Percentiles rank a stretch among this genome's conserved stretches.
Evolutionary conservation across 164 flowering plant species (phyloP).

Genomic region (Magnolia kwangsiensis): DNA sequence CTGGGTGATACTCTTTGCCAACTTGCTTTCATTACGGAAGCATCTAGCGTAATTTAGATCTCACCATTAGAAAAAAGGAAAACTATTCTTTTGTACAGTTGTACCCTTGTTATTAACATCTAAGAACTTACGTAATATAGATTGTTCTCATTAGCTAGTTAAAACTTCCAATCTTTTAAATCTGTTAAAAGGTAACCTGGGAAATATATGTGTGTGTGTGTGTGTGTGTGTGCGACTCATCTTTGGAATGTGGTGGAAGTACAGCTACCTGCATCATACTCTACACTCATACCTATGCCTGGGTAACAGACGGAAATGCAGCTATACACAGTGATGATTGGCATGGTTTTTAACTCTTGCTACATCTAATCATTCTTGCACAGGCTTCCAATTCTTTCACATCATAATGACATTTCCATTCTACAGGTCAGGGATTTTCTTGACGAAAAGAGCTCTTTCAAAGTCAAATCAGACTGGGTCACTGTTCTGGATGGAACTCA

Average conservation of each 20-base stretch:
- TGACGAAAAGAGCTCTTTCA: conserved; percentile 52
- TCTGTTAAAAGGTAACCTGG: no score
- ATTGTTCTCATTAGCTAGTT: no score
- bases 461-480: conserved; percentile 55
- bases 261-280: background rate
- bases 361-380: background rate
- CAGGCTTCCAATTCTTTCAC: background rate
- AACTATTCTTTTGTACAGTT: no score
- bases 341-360: background rate
- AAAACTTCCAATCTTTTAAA: no score
- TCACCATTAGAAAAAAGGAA: no score
- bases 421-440: conserved; percentile 76
- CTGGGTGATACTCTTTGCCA: no score
- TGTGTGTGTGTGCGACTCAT: background rate
- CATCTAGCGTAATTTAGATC: no score
- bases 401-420: no score
- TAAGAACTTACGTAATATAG: no score
- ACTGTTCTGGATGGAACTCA: conserved; percentile 89
- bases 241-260: background rate
- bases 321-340: background rate
- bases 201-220: no score
- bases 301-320: background rate
- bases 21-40: no score
- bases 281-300: background rate
- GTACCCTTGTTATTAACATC: no score